Base-by-base conservation (phyloP, 208 protist genomes). In the Leishmania turanica region DNA sequence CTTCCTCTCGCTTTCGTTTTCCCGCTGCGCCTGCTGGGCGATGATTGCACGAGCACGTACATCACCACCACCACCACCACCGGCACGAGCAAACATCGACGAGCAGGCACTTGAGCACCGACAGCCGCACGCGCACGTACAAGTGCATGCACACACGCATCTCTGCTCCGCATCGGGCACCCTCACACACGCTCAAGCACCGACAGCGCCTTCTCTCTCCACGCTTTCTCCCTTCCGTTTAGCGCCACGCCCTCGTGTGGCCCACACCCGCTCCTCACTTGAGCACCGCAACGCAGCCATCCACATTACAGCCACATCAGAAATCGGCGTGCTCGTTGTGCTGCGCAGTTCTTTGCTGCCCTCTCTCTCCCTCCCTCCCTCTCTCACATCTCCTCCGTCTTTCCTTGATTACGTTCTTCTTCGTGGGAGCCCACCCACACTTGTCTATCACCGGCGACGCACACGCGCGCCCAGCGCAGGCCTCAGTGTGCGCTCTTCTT, bases 281-380 rank as follows among this genome's bases (percentile, higher is more conserved):
- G 17, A 31, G 0, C 31, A 62, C 24, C 24, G 56, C 4, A 62
- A 5, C 56, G 27, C 8, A 8, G 56, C 56, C 27, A 15, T n/a
- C 24, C 7, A 24, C 56, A 31, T 0, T 31, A 62, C 24, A 0
- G 7, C 24, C 1, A 15, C 60, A 66, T n/a, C 60, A 37, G 60
- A 4, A 19, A 3, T 6, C n/a, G n/a, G n/a, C n/a, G n/a, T 37
- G 60, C 13, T 66, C n/a, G 31, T 56, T 47, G 51, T 56, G 45
- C 47, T 65, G 47, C 79, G 66, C 49, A 31, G 65, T 37, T 77
- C 2, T 49, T 71, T 76, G n/a, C 64, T 68, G 4, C 56, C 17
- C 37, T n/a, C 66, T 34, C 40, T n/a, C 66, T 37, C 37, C 1
- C 37, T 40, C 37, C 37, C 66, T n/a, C 40, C 31, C 27, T 69